A percentile compares a stretch with the other conserved stretches of the same genome.
Conservation (phyloP, 306 rosid genomes). For the Glycine tomentella region DNA sequence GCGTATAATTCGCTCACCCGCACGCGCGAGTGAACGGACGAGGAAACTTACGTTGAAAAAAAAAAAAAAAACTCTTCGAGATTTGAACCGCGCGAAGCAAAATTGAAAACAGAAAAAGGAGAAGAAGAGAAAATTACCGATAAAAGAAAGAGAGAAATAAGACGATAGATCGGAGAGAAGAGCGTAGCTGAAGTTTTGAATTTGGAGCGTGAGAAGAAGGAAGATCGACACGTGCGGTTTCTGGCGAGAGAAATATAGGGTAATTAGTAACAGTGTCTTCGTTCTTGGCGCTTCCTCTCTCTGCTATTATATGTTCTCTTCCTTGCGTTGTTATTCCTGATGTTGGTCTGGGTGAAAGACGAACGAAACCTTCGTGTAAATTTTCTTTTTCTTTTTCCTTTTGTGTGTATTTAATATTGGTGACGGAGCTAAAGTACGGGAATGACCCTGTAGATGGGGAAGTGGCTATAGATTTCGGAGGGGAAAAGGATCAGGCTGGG, state of each 20-base stretch:
- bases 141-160: slow-evolving; percentile 43
- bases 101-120: slow-evolving; percentile 10
- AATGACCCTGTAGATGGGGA: slow-evolving; percentile 4
- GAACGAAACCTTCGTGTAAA: slow-evolving; percentile 53
- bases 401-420: background rate
- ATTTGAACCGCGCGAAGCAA: slow-evolving; percentile 46
- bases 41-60: slow-evolving; percentile 24
- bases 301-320: slow-evolving; percentile 46
- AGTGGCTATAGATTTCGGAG: background rate
- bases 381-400: background rate
- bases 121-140: slow-evolving; percentile 52
- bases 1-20: slow-evolving; percentile 45
- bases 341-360: slow-evolving; percentile 59
- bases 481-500: background rate
- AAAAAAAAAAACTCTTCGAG: slow-evolving; percentile 8
- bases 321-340: slow-evolving; percentile 39
- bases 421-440: slow-evolving; percentile 1
- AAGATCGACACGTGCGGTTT: slow-evolving; percentile 61
- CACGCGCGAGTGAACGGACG: slow-evolving; percentile 17
- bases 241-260: background rate
- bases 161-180: slow-evolving; percentile 69
- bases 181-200: slow-evolving; percentile 53
- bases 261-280: slow-evolving; percentile 45
- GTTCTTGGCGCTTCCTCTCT: slow-evolving; percentile 44
- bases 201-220: slow-evolving; percentile 48